Conservation (phyloP, 2,329 filamentous ascomycete species). For the Pestalotiopsis sp. region DNA sequence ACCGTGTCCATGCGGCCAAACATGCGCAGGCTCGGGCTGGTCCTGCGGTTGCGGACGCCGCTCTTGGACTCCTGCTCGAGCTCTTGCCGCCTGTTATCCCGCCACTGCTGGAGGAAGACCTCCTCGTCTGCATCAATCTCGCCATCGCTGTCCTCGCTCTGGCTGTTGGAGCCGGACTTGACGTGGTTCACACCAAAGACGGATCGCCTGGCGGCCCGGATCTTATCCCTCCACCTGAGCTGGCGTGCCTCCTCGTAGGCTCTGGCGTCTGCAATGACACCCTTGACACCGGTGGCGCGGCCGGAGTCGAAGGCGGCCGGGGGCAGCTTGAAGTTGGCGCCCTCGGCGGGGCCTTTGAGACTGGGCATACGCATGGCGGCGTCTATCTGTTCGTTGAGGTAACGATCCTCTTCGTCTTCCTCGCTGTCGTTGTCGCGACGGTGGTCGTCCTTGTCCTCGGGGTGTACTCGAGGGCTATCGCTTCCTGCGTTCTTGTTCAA, state of each 20-base stretch:
- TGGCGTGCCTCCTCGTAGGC: conserved; percentile 70
- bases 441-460: conserved; percentile 56
- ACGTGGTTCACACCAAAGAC: conserved; percentile 49
- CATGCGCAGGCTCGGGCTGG: conserved; percentile 73
- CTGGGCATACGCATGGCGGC: conserved; percentile 66
- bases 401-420: conserved; percentile 56
- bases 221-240: conserved; percentile 53
- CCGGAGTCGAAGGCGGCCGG: conserved; percentile 65
- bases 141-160: conserved; percentile 44
- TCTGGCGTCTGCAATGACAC: conserved; percentile 81
- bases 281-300: conserved; percentile 78
- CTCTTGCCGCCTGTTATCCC: conserved; percentile 76
- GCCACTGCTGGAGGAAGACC: conserved; percentile 80
- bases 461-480: conserved; percentile 46
- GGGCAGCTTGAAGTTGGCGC: conserved; percentile 58
- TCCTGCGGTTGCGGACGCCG: conserved; percentile 63
- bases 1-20: conserved; percentile 83
- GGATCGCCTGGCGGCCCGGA: conserved; percentile 53
- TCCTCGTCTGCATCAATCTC: conserved; percentile 68
- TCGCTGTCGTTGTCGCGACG: conserved; percentile 45
- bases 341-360: conserved; percentile 40
- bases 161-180: conserved; percentile 23
- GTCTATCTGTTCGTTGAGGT: conserved; percentile 57
- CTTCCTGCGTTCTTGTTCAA: conserved; percentile 54
- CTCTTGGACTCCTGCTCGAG: conserved; percentile 62